phyloP scores from a whole-genome alignment of 805 yeast genomes.

The Sungouiella blattae region DNA sequence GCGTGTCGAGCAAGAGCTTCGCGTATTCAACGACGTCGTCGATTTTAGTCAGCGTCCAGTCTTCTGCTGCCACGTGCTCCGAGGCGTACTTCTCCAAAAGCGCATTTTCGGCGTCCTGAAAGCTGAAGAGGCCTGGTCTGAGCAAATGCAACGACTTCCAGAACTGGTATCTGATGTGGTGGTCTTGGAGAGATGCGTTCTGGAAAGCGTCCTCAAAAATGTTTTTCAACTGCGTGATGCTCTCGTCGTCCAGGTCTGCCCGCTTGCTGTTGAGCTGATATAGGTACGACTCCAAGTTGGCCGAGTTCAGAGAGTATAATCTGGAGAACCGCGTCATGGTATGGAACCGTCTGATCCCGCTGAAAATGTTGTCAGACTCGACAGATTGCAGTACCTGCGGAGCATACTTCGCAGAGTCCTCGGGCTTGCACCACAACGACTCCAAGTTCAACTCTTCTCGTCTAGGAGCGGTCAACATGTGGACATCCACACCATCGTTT shows the following conservation, averaged over 20 bases:
- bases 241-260: neutral
- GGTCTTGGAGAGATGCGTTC: conserved; percentile 12
- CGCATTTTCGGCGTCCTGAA: conserved; percentile 21
- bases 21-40: conserved; percentile 29
- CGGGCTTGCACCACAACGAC: conserved; percentile 53
- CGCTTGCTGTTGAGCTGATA: conserved; percentile 5
- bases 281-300: conserved; percentile 1
- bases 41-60: conserved; percentile 16
- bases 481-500: conserved; percentile 65
- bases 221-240: conserved; percentile 2
- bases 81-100: conserved; percentile 29
- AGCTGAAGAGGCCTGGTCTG: conserved; percentile 21
- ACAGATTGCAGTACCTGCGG: conserved; percentile 11
- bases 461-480: conserved; percentile 68
- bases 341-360: conserved; percentile 32
- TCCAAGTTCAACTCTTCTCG: conserved; percentile 70
- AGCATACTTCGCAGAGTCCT: conserved; percentile 30
- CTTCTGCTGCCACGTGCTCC: conserved; percentile 7
- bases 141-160: conserved; percentile 25
- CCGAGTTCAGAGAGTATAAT: conserved; percentile 1
- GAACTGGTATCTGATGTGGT: conserved; percentile 19
- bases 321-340: conserved; percentile 22
- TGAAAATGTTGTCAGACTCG: conserved; percentile 22
- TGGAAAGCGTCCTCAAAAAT: conserved; percentile 6
- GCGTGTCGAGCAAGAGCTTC: conserved; percentile 34